Base-by-base conservation (phyloP, 495 filamentous ascomycete genomes). In the Penicillium silybi region DNA sequence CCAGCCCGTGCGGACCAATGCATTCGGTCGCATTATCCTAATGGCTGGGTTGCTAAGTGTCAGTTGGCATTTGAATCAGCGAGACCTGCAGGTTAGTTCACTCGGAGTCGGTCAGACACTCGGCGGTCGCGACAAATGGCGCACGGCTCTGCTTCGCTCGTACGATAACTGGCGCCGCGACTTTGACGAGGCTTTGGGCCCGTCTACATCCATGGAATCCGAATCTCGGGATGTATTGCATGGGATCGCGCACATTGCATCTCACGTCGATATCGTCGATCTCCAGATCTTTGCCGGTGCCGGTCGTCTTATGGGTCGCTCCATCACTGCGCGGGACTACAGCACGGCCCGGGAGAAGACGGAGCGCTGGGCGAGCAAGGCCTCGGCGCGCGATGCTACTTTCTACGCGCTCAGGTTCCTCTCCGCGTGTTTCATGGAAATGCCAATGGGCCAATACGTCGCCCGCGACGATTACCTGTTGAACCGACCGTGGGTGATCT, bases 191-290 rank as follows among this genome's bases (percentile, higher is more conserved):
- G 85, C 86, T 11, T 68, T 96, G n/a, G 72, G 73, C 4, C 75
- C 75, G n/a, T 67, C 74, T 0, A 70, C 74, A 1, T 40, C 53
- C 3, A 63, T 64, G 44, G 62, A 68, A 26, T 63, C 63, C 54
- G 88, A 97, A 62, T 88, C 84, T 56, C 82, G 90, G 41, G 92
- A 85, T 19, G 92, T 96, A 16, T 74, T 97, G 41, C 92, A 98
- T 62, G 89, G 92, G 52, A 74, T 98, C 8, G 95, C 93, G 3
- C 93, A 98, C 65, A 97, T 98, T 90, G 90, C 88, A 3, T 96
- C 95, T 78, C 92, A 97, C 64, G 92, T 97, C 8, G 93, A 97
- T 63, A 88, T 97, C 41, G 88, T 92, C n/a, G 92, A 97, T 65
- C 92, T 91, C 62, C 93, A 97, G 67, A 93, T 97, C 53, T 97